Base-by-base conservation (phyloP, 1,284 basidiomycete genomes). In the Thelephora terrestris region DNA sequence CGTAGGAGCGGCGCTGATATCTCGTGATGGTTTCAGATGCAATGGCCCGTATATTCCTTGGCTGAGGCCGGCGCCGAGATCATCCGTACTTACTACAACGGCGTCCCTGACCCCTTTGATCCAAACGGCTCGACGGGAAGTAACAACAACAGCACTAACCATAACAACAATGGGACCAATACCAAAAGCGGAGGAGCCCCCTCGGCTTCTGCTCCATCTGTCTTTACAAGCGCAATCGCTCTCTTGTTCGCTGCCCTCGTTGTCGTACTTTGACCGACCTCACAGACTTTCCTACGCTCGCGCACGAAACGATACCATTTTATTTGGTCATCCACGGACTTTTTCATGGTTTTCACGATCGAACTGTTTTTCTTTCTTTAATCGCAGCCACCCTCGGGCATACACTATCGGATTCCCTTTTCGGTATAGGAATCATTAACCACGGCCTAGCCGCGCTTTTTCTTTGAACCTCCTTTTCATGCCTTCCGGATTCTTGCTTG, bases 41-140 rank as follows among this genome's bases (percentile, higher is more conserved):
- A 74, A 63, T 71, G 76, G 16, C 69, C 78, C 4, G 74, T 76
- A 2, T 91, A 84, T 59, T 86, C 81, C 24, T 66, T 86, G 43
- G 83, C 81, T 4, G 83, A 88, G 64, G 77, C 77, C 60, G 82
- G 75, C 0, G 73, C 81, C 5, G 71, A 73, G 42, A 68, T 86
- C 48, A 78, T 87, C 61, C 74, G 75, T 12, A 61, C 64, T 18
- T 59, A 64, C 40, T 70, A 70, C 58, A 70, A 71, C 52, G 64
- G 61, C 36, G 59, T 61, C 18, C 51, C 58, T 23, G 55, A 56
- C 35, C 58, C 62, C 36, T 52, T 53, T 4, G 52, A 52, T 23
- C 36, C 47, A 7, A 44, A 6, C 12, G 18, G 25, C 25, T 9
- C 47, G 40, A 18, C 40, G 9, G 29, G 29, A 32, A 12, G 29